Evolutionary conservation across 2,329 filamentous ascomycete species (phyloP), one percentile per base, ranked within the genome.

Genomic region (Verticillium alfalfae): DNA sequence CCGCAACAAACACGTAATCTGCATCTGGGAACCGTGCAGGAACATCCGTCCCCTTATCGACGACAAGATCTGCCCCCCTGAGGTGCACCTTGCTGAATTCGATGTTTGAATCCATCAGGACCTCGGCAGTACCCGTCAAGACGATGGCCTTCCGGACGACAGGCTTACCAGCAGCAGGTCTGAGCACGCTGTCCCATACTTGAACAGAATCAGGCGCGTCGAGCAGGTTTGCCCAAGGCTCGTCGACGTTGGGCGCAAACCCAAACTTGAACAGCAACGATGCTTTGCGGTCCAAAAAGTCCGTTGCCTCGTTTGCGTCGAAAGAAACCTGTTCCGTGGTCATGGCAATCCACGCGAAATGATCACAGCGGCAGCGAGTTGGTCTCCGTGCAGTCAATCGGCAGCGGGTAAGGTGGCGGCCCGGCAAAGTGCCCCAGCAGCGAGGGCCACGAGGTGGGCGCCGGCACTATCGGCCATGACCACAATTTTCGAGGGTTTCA

Each of bases 381-480:
- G 62, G 1, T 38, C 18, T 39, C 57, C 52, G 15, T 56, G 37
- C 13, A 58, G 41, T 58, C 41, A 31, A 68, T 36, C 3, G 65
- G 58, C 16, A 61, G 63, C 31, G 64, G 64, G 54, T 63, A 63
- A 4, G 62, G 64, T 16, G 65, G 64, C 16, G 67, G 67, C 16
- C 39, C 41, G 38, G 62, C 64, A 9, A 68, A 26, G 57, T 69
- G 67, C 5, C 62, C 62, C 37, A 69, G 57, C 22, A 69, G 56
- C 22, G 62, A 65, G n/a, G 55, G 65, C 63, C n/a, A 63, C 45
- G 45, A 68, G 60, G 60, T 69, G 63, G 15, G 62, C 67, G 39
- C 67, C 67, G 34, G 67, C 67, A 26, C 66, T 68, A 45, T 69
- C 67, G n/a, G 66, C 67, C 2, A 55, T 66, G 26, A 67, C 54